Evolutionary conservation across 1,284 basidiomycete genomes (phyloP), one percentile per base, ranked within the genome.

Genomic region (Irpex sp.): DNA sequence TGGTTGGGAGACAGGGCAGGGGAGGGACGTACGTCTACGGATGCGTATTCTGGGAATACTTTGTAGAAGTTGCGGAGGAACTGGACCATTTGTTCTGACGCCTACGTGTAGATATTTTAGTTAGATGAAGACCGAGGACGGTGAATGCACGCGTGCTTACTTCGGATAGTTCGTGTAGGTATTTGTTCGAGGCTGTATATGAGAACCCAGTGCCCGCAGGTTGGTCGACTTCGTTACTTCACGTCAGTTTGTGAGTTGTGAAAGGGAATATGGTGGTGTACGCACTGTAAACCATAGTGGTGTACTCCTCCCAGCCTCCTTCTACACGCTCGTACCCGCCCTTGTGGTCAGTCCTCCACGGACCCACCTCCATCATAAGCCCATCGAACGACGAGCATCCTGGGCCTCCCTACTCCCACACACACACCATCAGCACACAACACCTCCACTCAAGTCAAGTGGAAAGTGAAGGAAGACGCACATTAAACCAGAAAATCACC

Each of bases 321-420:
- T 96, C 90, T 6, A 86, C 80, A 58, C 88, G 84, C 65, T 85
- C 84, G 61, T 98, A 81, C 14, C 90, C 87, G 23, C 90, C 90
- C n/a, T 89, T 78, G 5, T 86, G 88, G 74, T 93, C 90, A 67
- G 89, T 80, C 60, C 89, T 81, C 84, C 95, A 96, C 4, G 96
- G 96, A 0, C 96, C 96, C 19, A 96, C 82, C 71, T 99, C 96
- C 95, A 99, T 97, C 87, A 99, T 90, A 37, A 95, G 82, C 5
- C 96, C 96, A 69, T 99, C 96, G 71, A 99, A 98, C 2, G 92
- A 95, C 0, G 94, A 97, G 73, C 96, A 99, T 45, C 97, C 96
- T 18, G 94, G 96, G 18, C 93, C 96, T 49, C 93, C 96, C 91
- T 94, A 35, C 8, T 12, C 33, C 7, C 42, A n/a, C n/a, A n/a